Conservation (phyloP, 1,284 basidiomycete genomes). For the Malassezia restricta region DNA sequence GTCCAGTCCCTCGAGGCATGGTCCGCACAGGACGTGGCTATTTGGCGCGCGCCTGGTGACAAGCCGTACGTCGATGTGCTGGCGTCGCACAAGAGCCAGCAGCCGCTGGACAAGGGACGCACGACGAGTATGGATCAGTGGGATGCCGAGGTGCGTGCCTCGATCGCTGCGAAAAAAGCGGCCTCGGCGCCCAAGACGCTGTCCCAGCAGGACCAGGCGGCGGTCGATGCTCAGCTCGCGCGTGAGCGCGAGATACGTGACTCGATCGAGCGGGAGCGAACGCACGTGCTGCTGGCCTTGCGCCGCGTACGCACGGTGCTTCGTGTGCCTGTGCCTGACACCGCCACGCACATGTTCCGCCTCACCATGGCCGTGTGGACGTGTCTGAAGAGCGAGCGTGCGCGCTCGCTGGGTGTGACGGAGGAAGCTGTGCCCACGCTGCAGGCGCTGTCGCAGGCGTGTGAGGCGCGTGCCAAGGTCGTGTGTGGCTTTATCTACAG, state of each 20-base stretch:
- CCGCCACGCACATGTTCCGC: conserved; percentile 24
- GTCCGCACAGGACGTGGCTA: conserved; percentile 32
- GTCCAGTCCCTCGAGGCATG: conserved; percentile 23
- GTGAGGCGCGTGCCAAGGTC: conserved; percentile 9
- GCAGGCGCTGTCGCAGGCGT: not conserved
- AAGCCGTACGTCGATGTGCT: conserved; percentile 37
- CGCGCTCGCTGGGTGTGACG: conserved; percentile 2
- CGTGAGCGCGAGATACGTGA: conserved; percentile 28
- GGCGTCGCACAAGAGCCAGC: conserved; percentile 8
- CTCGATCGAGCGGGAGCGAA: conserved; percentile 23
- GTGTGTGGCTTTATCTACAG: conserved; percentile 27
- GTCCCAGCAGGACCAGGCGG: conserved; percentile 35
- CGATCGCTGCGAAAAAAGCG: conserved; percentile 40
- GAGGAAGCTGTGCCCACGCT: not conserved
- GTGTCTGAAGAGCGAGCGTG: conserved; percentile 22
- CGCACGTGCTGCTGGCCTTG: conserved; percentile 21
- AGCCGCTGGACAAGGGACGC: conserved; percentile 22
- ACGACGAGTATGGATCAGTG: conserved; percentile 37
- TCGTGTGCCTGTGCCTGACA: conserved; percentile 23
- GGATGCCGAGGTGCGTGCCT: conserved; percentile 42
- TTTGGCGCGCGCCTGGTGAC: conserved; percentile 34
- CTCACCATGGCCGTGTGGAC: conserved; percentile 28
- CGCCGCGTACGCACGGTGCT: conserved; percentile 24
- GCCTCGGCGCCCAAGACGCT: conserved; percentile 30
- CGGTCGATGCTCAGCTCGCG: conserved; percentile 36